Conservation (phyloP, 768 basidiomycete species). For the Galerina marginata region DNA sequence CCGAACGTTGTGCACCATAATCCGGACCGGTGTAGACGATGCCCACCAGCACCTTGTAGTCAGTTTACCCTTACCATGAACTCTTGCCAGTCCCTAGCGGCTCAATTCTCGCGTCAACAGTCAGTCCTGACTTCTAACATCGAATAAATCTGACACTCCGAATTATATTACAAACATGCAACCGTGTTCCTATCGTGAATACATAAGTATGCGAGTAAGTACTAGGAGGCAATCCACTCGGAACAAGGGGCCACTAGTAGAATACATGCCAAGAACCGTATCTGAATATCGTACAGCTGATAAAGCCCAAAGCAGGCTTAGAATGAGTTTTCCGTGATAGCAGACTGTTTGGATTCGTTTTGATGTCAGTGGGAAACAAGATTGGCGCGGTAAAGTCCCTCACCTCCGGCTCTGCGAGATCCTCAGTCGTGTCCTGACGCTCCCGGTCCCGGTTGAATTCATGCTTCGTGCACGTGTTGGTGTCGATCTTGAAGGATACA, state of each 20-base stretch:
- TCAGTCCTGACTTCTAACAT: too few relatives aligned
- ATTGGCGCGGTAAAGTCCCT: constrained; percentile 6
- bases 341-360: constrained; percentile 20
- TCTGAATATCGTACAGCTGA: constrained; percentile 1
- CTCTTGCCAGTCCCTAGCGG: too few relatives aligned
- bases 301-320: constrained; percentile 12
- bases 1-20: too few relatives aligned
- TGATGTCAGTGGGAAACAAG: background rate
- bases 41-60: too few relatives aligned
- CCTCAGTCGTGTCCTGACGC: constrained; percentile 20
- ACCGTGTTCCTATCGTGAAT: too few relatives aligned
- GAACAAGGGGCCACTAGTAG: background rate
- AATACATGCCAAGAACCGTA: constrained; percentile 14
- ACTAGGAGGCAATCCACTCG: too few relatives aligned
- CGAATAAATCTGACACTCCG: too few relatives aligned
- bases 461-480: constrained; percentile 39
- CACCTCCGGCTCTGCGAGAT: constrained; percentile 31
- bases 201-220: too few relatives aligned
- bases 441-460: constrained; percentile 49
- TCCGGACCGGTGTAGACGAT: too few relatives aligned
- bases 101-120: too few relatives aligned
- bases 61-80: too few relatives aligned
- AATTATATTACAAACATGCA: too few relatives aligned
- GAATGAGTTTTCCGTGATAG: constrained; percentile 25
- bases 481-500: constrained; percentile 71